These are phyloP conservation scores for Rhododendron mucronatum DNA, from an alignment of 148 eudicot species.

Conservation along the genomic window DNA sequence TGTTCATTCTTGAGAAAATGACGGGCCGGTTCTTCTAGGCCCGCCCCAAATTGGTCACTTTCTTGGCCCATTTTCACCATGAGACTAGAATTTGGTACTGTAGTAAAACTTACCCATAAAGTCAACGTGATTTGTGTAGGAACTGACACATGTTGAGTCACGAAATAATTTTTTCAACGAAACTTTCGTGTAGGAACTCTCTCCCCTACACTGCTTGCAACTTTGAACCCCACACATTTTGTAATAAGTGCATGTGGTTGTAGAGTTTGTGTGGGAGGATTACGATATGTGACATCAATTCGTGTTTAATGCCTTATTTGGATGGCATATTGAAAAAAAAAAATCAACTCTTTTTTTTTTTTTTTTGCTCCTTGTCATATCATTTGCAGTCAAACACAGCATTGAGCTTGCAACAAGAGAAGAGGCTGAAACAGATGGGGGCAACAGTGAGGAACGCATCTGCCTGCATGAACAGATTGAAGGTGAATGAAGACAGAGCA, in stretches of 20 bases:
- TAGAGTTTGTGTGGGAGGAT: too few relatives aligned
- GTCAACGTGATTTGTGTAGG: background rate
- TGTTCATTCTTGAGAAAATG: too few relatives aligned
- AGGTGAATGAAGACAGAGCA: conserved; percentile 52
- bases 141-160: background rate
- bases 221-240: background rate
- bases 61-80: background rate
- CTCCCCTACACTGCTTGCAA: background rate
- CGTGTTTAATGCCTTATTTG: background rate
- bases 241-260: too few relatives aligned
- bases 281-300: background rate
- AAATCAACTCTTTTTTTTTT: background rate
- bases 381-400: conserved; percentile 56
- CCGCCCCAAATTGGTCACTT: too few relatives aligned
- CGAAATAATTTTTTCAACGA: background rate
- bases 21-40: too few relatives aligned
- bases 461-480: conserved; percentile 40
- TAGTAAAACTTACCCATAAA: background rate
- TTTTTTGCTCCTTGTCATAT: background rate
- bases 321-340: too few relatives aligned
- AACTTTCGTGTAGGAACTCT: background rate
- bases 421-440: conserved; percentile 57
- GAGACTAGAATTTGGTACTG: background rate
- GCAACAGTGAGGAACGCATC: conserved; percentile 74
- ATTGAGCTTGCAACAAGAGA: conserved; percentile 48